phyloP scores from a whole-genome alignment of 2,329 filamentous ascomycete genomes.

The Penicillium sp. region DNA sequence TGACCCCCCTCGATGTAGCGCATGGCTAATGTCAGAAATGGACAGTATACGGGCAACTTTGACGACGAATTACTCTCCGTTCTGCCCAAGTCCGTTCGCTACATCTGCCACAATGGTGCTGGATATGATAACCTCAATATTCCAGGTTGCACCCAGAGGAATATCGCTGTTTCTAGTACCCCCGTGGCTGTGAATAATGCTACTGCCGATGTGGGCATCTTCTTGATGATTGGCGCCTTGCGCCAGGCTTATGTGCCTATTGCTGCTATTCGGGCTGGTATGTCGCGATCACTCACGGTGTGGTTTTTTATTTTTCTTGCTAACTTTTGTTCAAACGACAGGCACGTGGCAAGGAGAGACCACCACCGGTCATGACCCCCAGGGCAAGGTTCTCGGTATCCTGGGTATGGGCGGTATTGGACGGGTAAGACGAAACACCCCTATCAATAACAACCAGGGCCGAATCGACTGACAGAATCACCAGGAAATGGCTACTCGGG shows the following conservation, averaged over 20 bases:
- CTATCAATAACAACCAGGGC: background rate
- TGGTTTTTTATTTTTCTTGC: background rate
- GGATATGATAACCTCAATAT: slow-evolving; percentile 65
- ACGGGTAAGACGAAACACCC: slow-evolving; percentile 33
- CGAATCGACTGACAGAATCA: background rate
- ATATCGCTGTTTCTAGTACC: slow-evolving; percentile 47
- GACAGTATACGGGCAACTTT: slow-evolving; percentile 50
- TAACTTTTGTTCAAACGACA: slow-evolving; percentile 11
- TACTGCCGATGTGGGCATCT: slow-evolving; percentile 51
- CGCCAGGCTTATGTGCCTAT: slow-evolving; percentile 47
- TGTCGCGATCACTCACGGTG: slow-evolving; percentile 9
- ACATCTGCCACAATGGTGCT: slow-evolving; percentile 58
- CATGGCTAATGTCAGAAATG: background rate
- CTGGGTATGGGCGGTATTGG: slow-evolving; percentile 53
- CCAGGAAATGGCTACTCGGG: slow-evolving; percentile 49
- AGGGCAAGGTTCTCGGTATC: slow-evolving; percentile 49
- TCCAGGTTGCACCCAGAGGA: slow-evolving; percentile 51
- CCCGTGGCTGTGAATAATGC: slow-evolving; percentile 50
- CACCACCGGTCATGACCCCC: slow-evolving; percentile 48
- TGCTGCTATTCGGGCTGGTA: slow-evolving; percentile 43
- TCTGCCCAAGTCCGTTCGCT: slow-evolving; percentile 50
- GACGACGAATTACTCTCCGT: slow-evolving; percentile 49
- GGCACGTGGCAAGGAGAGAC: slow-evolving; percentile 46
- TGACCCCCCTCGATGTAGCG: background rate
- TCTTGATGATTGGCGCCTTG: slow-evolving; percentile 50